Evolutionary conservation across 1,284 basidiomycete genomes (phyloP), one percentile per base, ranked within the genome.

Genomic region (Malassezia globosa): DNA sequence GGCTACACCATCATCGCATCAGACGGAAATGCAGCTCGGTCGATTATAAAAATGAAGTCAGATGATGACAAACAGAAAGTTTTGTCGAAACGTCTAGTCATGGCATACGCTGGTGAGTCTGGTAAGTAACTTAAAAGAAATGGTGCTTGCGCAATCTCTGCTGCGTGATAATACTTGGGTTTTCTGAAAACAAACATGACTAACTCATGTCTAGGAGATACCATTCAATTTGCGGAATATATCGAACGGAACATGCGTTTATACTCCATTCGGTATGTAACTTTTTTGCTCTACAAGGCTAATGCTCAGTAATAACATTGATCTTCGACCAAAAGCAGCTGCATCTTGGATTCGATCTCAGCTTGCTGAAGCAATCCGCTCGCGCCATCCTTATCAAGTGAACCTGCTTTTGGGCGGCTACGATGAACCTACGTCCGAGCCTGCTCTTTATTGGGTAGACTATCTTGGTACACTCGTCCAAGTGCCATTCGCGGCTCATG

Each of bases 51-150:
- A 75, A 94, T 96, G 87, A 95, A 97, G 77, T 74, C 80, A 25
- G 87, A 95, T 75, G 85, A 89, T 76, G 92, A 97, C 79, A 96
- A 97, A 77, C 89, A 92, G 76, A 90, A 89, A 75, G 78, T 80
- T 26, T 78, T 97, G 29, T 83, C 85, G 58, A 82, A 89, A 33
- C 87, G 95, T 72, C 77, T 97, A 16, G 81, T 94, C 66, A 94
- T 97, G 87, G 82, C 89, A 0, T 90, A 84, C 74, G 85, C 85
- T 61, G 90, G 90, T 57, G 88, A 95, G 73, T 85, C 87, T 73
- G 39, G 39, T 43, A 36, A 24, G 50, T 48, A 5, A 2, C 43
- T 10, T 27, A 22, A 36, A 23, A 31, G 3, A 8, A 16, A 14
- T 37, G 19, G 5, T n/a, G n/a, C n/a, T n/a, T n/a, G n/a, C n/a